phyloP scores from a whole-genome alignment of 805 yeast genomes.

The Candida ovalis region DNA sequence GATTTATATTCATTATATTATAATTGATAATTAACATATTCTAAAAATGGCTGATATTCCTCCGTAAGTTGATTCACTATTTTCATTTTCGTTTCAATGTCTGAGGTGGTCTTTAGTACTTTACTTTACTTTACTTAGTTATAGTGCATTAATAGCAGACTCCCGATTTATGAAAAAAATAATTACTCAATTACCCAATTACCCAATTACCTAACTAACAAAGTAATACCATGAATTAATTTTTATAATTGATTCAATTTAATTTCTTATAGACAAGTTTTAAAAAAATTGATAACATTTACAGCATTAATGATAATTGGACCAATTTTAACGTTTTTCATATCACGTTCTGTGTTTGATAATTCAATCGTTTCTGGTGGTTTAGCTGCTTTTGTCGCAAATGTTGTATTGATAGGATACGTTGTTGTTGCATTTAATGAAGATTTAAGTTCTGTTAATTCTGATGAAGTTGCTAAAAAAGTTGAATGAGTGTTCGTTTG shows the following conservation, averaged over 20 bases:
- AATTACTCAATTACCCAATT: too few relatives aligned
- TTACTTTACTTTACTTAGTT: too few relatives aligned
- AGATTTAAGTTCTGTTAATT: constrained; percentile 36
- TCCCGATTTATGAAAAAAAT: too few relatives aligned
- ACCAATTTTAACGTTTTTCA: constrained; percentile 63
- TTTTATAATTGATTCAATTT: too few relatives aligned
- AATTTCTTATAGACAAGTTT: constrained; percentile 44
- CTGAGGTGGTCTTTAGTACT: too few relatives aligned
- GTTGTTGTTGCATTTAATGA: constrained; percentile 73
- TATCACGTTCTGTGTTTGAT: constrained; percentile 26
- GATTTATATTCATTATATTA: too few relatives aligned
- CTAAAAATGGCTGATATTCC: constrained; percentile 34
- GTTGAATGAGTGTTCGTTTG: constrained; percentile 8
- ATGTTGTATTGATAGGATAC: constrained; percentile 68
- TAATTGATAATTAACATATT: too few relatives aligned
- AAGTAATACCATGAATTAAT: too few relatives aligned
- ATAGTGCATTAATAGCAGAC: too few relatives aligned
- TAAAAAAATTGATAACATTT: constrained; percentile 65
- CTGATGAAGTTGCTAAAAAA: constrained; percentile 17
- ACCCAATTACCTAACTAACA: too few relatives aligned
- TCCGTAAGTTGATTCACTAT: constrained; percentile 25
- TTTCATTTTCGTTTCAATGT: too few relatives aligned
- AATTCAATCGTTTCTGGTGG: constrained; percentile 74
- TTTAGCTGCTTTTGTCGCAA: constrained; percentile 72
- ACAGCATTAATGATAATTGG: constrained; percentile 72